phyloP scores from a whole-genome alignment of 352 stramenopile species.

The Hyaloperonospora arabidopsidis region DNA sequence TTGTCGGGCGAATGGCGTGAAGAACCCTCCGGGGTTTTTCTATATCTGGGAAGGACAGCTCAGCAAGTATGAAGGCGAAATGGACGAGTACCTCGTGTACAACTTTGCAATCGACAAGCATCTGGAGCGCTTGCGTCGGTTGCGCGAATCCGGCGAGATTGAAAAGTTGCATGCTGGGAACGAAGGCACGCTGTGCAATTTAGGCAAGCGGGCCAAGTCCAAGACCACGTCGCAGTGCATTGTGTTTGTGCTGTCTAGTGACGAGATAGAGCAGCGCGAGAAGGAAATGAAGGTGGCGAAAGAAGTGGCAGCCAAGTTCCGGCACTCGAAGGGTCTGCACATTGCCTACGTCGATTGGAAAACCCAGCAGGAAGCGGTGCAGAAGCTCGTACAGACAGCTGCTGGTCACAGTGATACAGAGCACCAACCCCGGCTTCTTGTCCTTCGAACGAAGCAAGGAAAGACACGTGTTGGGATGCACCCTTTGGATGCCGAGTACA shows the following conservation, averaged over 20 bases:
- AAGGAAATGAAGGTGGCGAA: constrained; percentile 50
- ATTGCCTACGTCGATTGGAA: constrained; percentile 74
- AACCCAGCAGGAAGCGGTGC: constrained; percentile 41
- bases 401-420: constrained; percentile 18
- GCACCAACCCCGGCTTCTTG: constrained; percentile 41
- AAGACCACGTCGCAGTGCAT: constrained; percentile 48
- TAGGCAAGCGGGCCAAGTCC: constrained; percentile 53
- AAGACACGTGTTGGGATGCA: constrained; percentile 53
- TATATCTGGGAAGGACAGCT: constrained; percentile 63
- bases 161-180: constrained; percentile 70
- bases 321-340: constrained; percentile 49
- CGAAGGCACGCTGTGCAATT: constrained; percentile 67
- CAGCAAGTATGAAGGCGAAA: constrained; percentile 44
- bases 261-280: constrained; percentile 27
- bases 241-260: constrained; percentile 62
- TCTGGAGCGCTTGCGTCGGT: constrained; percentile 53
- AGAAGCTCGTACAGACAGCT: constrained; percentile 36
- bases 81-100: constrained; percentile 76
- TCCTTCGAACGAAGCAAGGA: constrained; percentile 58
- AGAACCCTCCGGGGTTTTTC: constrained; percentile 44
- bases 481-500: constrained; percentile 31
- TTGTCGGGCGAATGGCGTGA: constrained; percentile 37
- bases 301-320: constrained; percentile 57
- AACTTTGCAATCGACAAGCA: constrained; percentile 83
- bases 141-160: constrained; percentile 56